Conservation (phyloP, 768 basidiomycete genomes). For the Leucosporidium yakuticum region DNA sequence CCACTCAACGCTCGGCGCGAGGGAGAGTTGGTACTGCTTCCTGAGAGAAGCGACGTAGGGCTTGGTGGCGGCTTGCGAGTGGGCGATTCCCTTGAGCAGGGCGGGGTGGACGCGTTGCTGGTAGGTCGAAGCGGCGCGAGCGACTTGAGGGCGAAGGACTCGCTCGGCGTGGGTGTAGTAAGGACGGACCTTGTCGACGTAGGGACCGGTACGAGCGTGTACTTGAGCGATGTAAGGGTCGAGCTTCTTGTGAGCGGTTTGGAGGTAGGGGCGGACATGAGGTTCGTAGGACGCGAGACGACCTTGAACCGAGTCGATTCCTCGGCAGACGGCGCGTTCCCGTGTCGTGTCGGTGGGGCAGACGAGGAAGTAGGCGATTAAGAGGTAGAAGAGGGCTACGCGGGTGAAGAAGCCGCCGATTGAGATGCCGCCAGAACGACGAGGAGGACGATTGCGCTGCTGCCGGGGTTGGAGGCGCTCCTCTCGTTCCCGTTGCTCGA, state of each 20-base stretch:
- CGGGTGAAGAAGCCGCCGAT: constrained; percentile 23
- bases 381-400: constrained; percentile 28
- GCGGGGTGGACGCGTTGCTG: constrained; percentile 6
- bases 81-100: constrained; percentile 4
- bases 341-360: constrained; percentile 19
- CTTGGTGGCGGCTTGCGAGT: constrained; percentile 7
- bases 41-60: constrained; percentile 7
- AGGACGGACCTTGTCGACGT: constrained; percentile 13
- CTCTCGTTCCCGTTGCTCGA: not conserved
- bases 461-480: not conserved
- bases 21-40: constrained; percentile 21
- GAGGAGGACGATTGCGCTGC: not conserved
- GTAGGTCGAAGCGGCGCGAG: not conserved
- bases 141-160: constrained; percentile 12
- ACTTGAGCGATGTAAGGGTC: constrained; percentile 17
- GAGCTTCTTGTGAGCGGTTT: constrained; percentile 8
- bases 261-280: constrained; percentile 18
- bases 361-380: constrained; percentile 32
- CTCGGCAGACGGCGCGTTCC: constrained; percentile 28
- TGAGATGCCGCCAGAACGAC: constrained; percentile 6
- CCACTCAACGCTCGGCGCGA: constrained; percentile 30
- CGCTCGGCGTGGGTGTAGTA: constrained; percentile 14
- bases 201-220: constrained; percentile 8
- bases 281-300: constrained; percentile 16
- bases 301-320: constrained; percentile 5